phyloP scores from a whole-genome alignment of 2,329 filamentous ascomycete genomes.

The Colletotrichum orchidophilum region DNA sequence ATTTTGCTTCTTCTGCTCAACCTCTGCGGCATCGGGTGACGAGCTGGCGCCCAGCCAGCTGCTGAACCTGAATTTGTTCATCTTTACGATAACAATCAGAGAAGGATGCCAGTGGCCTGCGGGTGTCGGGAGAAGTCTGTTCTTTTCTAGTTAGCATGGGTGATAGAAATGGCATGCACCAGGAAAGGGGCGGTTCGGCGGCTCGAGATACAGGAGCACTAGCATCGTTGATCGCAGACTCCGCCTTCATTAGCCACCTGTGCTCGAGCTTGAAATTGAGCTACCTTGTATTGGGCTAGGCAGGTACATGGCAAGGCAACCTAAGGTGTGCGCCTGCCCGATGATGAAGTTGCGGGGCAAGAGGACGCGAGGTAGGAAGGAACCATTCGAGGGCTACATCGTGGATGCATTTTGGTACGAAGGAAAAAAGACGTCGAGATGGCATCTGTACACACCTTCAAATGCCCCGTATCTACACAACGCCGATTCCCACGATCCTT shows the following conservation, averaged over 20 bases:
- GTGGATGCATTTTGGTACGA: background rate
- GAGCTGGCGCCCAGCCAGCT: conserved; percentile 45
- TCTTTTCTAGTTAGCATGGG: background rate
- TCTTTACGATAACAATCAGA: background rate
- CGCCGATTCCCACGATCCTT: background rate
- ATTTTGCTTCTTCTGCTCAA: conserved; percentile 45
- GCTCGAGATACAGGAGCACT: background rate
- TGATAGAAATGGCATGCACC: background rate
- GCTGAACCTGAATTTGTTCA: conserved; percentile 47
- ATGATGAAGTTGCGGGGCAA: background rate
- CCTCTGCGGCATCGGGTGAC: conserved; percentile 34
- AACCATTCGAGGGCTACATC: background rate
- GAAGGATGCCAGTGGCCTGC: background rate
- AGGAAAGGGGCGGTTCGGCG: background rate
- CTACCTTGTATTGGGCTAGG: background rate
- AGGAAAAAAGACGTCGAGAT: background rate
- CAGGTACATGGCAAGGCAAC: background rate
- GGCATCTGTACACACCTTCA: background rate
- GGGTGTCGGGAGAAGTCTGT: background rate
- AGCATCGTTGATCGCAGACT: background rate
- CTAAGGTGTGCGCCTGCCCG: too few species aligned
- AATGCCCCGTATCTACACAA: background rate
- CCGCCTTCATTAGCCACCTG: background rate
- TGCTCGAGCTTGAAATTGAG: background rate
- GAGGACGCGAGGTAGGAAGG: background rate